These are phyloP conservation scores for Aspergillus leporis DNA, from an alignment of 495 filamentous ascomycete species.

Conservation along the genomic window DNA sequence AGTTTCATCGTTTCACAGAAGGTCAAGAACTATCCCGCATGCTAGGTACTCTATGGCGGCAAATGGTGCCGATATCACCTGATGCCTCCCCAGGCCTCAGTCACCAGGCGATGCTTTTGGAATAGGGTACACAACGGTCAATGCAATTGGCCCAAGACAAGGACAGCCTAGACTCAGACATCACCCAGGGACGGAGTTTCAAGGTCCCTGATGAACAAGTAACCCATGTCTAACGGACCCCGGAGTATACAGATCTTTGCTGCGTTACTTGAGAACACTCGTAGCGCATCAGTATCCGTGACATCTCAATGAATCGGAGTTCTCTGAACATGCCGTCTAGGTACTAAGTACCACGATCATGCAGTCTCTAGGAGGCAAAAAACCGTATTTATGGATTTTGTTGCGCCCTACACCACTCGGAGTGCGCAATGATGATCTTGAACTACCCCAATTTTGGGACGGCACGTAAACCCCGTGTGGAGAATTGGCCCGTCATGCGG, in stretches of 20 bases:
- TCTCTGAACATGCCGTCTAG: background rate
- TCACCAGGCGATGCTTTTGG: no score
- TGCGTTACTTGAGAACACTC: background rate
- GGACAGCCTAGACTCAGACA: no score
- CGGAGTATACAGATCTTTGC: background rate
- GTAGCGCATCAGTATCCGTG: background rate
- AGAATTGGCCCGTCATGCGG: background rate
- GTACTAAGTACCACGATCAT: background rate
- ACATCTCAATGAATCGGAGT: background rate
- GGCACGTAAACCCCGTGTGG: background rate
- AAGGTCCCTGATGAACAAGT: no score
- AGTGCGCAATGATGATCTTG: background rate
- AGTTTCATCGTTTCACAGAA: no score
- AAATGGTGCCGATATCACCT: no score
- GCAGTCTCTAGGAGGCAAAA: background rate
- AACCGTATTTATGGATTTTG: background rate
- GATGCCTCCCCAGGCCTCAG: no score
- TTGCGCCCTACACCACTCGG: background rate
- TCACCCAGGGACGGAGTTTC: no score
- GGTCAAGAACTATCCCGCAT: no score
- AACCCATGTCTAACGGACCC: no score
- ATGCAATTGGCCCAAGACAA: no score
- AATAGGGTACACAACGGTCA: no score
- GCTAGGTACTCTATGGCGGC: no score
- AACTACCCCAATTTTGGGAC: background rate